A percentile compares a stretch with the other conserved stretches of the same genome.
Evolutionary conservation across 2,329 filamentous ascomycete species (phyloP).

Genomic region (Trichoderma sp.): DNA sequence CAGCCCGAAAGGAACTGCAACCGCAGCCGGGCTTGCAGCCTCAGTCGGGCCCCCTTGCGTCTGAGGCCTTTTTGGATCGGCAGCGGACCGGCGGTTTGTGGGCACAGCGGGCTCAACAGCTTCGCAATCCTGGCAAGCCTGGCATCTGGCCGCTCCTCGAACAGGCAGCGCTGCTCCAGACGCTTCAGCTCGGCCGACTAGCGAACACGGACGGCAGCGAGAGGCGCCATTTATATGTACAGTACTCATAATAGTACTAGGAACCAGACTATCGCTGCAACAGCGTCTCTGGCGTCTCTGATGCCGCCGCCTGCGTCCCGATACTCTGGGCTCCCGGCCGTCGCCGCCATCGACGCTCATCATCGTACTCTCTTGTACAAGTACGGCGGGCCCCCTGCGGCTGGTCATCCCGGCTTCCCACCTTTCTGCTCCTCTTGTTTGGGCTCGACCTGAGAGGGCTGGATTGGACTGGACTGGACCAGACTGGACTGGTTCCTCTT

Average conservation of each 20-base stretch:
- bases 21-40: background rate
- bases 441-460: background rate
- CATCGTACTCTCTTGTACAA: constrained; percentile 6
- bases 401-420: constrained; percentile 18
- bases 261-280: background rate
- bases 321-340: background rate
- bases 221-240: no score
- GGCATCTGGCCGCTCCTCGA: background rate
- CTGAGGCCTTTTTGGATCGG: constrained; percentile 8
- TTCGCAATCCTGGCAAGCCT: background rate
- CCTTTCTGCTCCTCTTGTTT: constrained; percentile 11
- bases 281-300: background rate
- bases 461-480: background rate
- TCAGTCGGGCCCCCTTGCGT: constrained; percentile 6
- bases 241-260: no score
- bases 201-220: background rate
- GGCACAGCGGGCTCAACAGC: background rate
- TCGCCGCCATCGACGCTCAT: background rate
- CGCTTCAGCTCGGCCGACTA: background rate
- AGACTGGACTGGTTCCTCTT: background rate
- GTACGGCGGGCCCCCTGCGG: constrained; percentile 16
- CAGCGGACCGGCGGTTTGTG: background rate
- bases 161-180: background rate
- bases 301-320: constrained; percentile 14
- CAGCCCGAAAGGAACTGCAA: background rate